Base-by-base conservation (phyloP, 1,284 basidiomycete genomes). In the Trichosporon sp. region DNA sequence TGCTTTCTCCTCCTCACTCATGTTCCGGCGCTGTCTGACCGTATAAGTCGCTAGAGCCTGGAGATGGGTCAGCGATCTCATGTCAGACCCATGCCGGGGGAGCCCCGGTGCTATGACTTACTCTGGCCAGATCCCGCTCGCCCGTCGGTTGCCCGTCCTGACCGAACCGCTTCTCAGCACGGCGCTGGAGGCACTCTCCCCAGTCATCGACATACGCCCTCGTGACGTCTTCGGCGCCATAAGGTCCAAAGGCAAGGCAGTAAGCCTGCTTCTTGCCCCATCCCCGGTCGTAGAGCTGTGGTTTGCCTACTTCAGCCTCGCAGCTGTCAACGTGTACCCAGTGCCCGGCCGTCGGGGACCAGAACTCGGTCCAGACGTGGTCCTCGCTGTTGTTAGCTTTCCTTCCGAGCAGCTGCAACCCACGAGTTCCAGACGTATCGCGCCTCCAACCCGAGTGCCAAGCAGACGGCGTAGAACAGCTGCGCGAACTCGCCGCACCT, bases 321-420 rank as follows among this genome's bases (percentile, higher is more conserved):
- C 81, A 80, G 6, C 84, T 78, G 77, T 87, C 86, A 16, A 86
- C 79, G 73, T 87, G 86, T 16, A 86, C 80, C 86, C 85, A 87
- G 51, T 86, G 82, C 26, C 78, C 67, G 6, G 78, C 65, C 1
- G 72, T 48, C 1, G 75, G 71, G 5, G 78, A 79, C 75, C 78
- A 84, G 72, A 82, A 85, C 75, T 85, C 85, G 65, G 83, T 83
- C 86, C 86, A 87, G n/a, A 87, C 85, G 70, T 87, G 86, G 76
- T 87, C 86, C 76, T 86, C 86, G 31, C 81, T 83, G 67, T 78
- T 2, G 46, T 61, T 61, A 68, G 71, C 59, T 63, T 5, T 5
- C 38, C 3, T 14, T 16, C 4, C 4, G 11, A n/a, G 3, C 5
- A 46, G 43, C 4, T 16, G 16, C 1, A 4, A 72, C 75, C 4